Conservation (phyloP, 1,284 basidiomycete genomes). For the Earliella scabrosa region DNA sequence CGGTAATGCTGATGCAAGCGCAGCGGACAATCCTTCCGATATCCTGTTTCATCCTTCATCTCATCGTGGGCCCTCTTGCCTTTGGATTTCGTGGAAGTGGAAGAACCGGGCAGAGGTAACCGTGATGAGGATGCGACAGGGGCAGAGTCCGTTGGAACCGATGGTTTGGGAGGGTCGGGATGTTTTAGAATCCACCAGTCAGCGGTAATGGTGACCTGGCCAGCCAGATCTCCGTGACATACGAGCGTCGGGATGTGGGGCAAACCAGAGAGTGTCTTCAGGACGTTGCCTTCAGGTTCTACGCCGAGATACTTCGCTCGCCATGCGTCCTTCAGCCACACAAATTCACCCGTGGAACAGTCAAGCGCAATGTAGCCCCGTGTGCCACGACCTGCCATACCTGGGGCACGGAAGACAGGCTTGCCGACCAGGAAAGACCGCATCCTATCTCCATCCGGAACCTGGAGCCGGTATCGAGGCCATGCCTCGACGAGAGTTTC, state of each 20-base stretch:
- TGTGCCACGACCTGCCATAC: background rate
- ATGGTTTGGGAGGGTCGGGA: background rate
- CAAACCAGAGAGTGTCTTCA: no score
- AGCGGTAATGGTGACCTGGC: background rate
- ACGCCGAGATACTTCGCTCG: background rate
- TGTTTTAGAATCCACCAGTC: background rate
- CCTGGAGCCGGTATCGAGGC: constrained; percentile 9
- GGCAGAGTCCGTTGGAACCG: no score
- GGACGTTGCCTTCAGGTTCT: constrained; percentile 3
- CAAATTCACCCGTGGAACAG: background rate
- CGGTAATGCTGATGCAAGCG: constrained; percentile 14
- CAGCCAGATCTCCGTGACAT: constrained; percentile 1
- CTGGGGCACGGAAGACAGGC: background rate
- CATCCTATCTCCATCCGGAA: background rate
- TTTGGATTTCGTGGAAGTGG: no score
- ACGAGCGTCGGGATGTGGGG: constrained; percentile 11
- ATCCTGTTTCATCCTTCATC: no score
- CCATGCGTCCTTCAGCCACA: constrained; percentile 13
- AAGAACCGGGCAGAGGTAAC: no score
- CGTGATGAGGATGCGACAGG: no score
- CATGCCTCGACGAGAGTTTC: background rate
- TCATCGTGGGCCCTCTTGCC: no score
- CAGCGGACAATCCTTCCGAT: background rate
- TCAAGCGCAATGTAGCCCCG: constrained; percentile 1
- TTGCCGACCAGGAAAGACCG: constrained; percentile 2